A percentile compares a stretch with the other conserved stretches of the same genome.
These are phyloP conservation scores for Bipolaris cookei DNA, from an alignment of 2,329 filamentous ascomycete genomes.

Conservation along the genomic window DNA sequence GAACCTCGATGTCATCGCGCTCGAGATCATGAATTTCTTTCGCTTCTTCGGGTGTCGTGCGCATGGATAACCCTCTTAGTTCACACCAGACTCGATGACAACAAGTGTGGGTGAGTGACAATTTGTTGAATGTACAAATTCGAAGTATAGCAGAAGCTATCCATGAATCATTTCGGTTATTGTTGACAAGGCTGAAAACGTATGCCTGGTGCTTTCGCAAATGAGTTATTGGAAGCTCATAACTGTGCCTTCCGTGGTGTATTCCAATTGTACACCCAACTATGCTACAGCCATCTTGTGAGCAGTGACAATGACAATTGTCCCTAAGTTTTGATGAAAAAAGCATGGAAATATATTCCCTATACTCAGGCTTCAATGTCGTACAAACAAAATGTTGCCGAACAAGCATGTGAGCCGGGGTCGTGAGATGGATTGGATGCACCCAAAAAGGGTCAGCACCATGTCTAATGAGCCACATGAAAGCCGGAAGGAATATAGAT, in stretches of 20 bases:
- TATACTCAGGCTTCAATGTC: not conserved
- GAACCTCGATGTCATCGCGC: not conserved
- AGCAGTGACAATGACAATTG: not conserved
- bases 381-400: fast-evolving
- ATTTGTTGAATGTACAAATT: not conserved
- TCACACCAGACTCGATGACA: not conserved
- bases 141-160: not conserved
- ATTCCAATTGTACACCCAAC: not conserved
- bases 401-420: not conserved
- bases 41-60: not conserved
- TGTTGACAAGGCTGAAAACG: not conserved
- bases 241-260: not conserved
- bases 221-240: too few relatives aligned
- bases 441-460: not conserved
- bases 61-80: fast-evolving
- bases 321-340: not conserved
- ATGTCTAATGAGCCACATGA: not conserved
- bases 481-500: too few relatives aligned
- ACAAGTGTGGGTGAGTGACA: not conserved
- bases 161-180: not conserved
- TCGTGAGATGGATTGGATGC: not conserved
- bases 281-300: not conserved
- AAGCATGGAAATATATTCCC: not conserved
- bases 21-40: not conserved
- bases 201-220: not conserved